Conservation (phyloP, 2,329 filamentous ascomycete species). For the Beauveria sp. region DNA sequence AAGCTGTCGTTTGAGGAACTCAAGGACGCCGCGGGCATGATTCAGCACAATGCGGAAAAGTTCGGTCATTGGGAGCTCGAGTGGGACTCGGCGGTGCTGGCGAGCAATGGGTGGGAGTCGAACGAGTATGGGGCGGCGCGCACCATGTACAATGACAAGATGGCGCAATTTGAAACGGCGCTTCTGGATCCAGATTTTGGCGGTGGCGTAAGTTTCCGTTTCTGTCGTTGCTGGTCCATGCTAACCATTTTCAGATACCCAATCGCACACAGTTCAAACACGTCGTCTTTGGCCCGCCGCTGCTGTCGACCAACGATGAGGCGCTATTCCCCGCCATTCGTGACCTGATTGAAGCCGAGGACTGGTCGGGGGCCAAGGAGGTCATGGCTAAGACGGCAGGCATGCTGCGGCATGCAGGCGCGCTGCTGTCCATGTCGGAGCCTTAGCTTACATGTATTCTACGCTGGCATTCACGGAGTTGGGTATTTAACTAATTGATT, state of each 20-base stretch:
- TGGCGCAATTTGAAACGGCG: slow-evolving; percentile 75
- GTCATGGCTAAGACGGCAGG: slow-evolving; percentile 59
- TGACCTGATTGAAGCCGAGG: slow-evolving; percentile 58
- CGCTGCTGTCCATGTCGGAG: slow-evolving; percentile 7
- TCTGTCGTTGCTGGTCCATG: slow-evolving; percentile 8
- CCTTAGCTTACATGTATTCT: slow-evolving; percentile 1
- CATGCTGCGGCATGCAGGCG: slow-evolving; percentile 49
- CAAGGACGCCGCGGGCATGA: slow-evolving; percentile 49
- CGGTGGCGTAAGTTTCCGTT: slow-evolving; percentile 60
- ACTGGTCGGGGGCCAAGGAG: slow-evolving; percentile 57
- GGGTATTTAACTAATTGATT: background rate
- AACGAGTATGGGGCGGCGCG: slow-evolving; percentile 58
- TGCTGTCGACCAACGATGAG: slow-evolving; percentile 63
- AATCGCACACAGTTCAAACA: slow-evolving; percentile 92
- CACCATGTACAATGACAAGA: slow-evolving; percentile 68
- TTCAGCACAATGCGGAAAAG: slow-evolving; percentile 41
- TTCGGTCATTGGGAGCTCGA: slow-evolving; percentile 70
- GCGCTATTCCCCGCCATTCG: slow-evolving; percentile 67
- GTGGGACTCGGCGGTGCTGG: slow-evolving; percentile 68
- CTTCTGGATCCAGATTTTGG: slow-evolving; percentile 67
- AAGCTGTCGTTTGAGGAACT: slow-evolving; percentile 26
- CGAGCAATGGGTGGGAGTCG: slow-evolving; percentile 68
- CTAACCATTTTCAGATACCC: slow-evolving; percentile 49
- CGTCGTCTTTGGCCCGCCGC: slow-evolving; percentile 75
- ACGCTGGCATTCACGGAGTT: background rate